A percentile compares a stretch with the other conserved stretches of the same genome.
These are phyloP conservation scores for Botryosphaeria dothidea DNA, from an alignment of 2,329 filamentous ascomycete genomes.

Conservation along the genomic window DNA sequence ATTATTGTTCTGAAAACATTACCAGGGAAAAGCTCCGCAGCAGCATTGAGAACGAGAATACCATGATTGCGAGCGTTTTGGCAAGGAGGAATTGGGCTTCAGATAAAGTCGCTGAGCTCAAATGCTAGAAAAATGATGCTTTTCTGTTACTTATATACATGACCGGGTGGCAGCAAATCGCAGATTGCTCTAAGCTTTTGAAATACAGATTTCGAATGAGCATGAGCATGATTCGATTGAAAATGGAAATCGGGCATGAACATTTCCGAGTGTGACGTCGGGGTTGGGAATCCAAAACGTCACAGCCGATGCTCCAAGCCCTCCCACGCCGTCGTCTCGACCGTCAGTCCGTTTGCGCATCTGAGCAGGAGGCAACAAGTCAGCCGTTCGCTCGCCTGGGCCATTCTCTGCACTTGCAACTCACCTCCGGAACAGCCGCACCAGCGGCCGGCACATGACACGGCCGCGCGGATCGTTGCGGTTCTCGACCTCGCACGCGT, in stretches of 20 bases:
- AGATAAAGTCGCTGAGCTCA: not conserved
- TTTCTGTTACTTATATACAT: not conserved
- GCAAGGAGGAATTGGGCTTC: not conserved
- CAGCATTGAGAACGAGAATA: not conserved
- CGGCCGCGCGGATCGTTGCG: slow-evolving; percentile 40
- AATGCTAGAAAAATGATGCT: not conserved
- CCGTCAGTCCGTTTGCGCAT: slow-evolving; percentile 56
- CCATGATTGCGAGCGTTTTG: not conserved
- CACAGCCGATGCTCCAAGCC: slow-evolving; percentile 35
- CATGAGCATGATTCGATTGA: no score
- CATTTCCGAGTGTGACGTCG: no score
- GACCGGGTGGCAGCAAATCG: no score
- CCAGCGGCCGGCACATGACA: slow-evolving; percentile 57
- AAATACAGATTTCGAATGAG: no score
- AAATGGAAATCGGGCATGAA: no score
- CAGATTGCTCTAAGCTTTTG: no score
- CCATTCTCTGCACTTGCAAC: slow-evolving; percentile 29
- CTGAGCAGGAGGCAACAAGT: slow-evolving; percentile 28
- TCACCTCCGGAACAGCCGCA: slow-evolving; percentile 61
- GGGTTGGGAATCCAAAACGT: slow-evolving; percentile 23
- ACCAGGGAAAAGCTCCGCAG: not conserved
- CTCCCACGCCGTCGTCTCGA: slow-evolving; percentile 66
- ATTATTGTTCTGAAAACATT: not conserved
- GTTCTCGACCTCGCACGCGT: slow-evolving; percentile 57
- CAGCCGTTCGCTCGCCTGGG: not conserved